Evolutionary conservation across 176 grass and related monocot species (phyloP), one percentile per base, ranked within the genome.

Genomic region (Cenchrus fungigraminus): DNA sequence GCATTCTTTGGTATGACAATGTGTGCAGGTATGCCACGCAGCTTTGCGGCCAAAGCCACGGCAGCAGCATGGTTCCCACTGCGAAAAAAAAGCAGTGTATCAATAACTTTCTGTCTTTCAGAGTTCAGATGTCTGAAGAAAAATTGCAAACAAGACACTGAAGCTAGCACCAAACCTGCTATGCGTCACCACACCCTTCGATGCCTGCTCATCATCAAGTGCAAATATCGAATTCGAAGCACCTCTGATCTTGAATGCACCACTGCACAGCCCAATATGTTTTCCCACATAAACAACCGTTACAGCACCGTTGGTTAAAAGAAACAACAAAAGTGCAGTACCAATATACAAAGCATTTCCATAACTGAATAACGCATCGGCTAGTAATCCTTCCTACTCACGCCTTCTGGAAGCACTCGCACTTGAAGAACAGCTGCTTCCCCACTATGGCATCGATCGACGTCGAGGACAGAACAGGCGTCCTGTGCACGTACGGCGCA

Each of bases 11-110:
- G 95, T 65, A 98, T 92, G 71, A 98, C 85, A 84, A 98, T 89
- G 69, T 95, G 93, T 80, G 95, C 91, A 88, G 89, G 95, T 84
- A 98, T 95, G 73, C 93, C 89, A 46, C 93, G 92, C 57, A 95
- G 63, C 69, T 93, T 95, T 86, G 95, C 95, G 43, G 93, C 95
- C 55, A 98, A 87, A 73, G 95, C 73, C 55, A 98, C 91, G 0
- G 95, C 95, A 54, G 95, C 95, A 47, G 95, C 95, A 92, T 98
- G 93, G 53, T 98, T 98, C 45, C 95, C 95, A 89, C 95, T 95
- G 64, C 50, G 40, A 77, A 37, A 29, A 67, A 29, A 67, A 73
- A 84, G 4, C 46, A 53, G 66, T 50, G 55, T 12, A 74, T 85
- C 42, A 83, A 74, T 28, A 73, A 14, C 12, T 49, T 37, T 62